Evolutionary conservation across 345 rosid genomes (phyloP), one percentile per base, ranked within the genome.

Genomic region (Litchi chinensis): DNA sequence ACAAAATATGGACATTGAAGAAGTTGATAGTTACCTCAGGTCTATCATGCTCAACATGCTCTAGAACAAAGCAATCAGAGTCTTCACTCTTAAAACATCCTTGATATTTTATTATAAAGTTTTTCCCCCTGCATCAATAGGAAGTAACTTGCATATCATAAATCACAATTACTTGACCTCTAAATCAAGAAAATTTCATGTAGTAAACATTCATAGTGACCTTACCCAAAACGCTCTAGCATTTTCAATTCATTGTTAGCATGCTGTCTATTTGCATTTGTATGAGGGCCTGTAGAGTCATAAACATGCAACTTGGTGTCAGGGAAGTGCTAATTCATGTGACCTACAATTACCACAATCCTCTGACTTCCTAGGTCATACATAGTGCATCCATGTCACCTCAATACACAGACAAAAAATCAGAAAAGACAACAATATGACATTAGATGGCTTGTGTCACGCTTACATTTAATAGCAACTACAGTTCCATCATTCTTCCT

Each of bases 201-300:
- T 22, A 41, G 40, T 48, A 10, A 79, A 60, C 52, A 43, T 77
- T 54, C 39, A 18, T 6, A 54, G 68, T 46, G 82, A 71, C 19
- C 84, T 82, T 88, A 96, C 99, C 99, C 99, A 75, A 96, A 96
- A 74, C 90, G 93, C 81, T 96, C 98, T 81, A 96, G 85, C 97
- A 93, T 96, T 84, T 88, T 80, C 60, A 85, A 82, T 77, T 96
- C 99, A 82, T 94, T 96, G 78, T n/a, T 83, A 60, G 89, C 83
- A 81, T 93, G 91, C 65, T 87, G 81, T 68, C 81, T 89, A 80
- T 88, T 93, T 75, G 95, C 98, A 79, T 90, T 93, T 81, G 87
- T 88, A 83, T 94, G 95, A 79, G 98, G 98, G 75, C 92, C 99
- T 96, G 90, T 50, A 80, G 32, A 77, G 73, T 82, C 68, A 69